These are phyloP conservation scores for Didymosphaeria variabile DNA, from an alignment of 2,329 filamentous ascomycete species.

Conservation along the genomic window DNA sequence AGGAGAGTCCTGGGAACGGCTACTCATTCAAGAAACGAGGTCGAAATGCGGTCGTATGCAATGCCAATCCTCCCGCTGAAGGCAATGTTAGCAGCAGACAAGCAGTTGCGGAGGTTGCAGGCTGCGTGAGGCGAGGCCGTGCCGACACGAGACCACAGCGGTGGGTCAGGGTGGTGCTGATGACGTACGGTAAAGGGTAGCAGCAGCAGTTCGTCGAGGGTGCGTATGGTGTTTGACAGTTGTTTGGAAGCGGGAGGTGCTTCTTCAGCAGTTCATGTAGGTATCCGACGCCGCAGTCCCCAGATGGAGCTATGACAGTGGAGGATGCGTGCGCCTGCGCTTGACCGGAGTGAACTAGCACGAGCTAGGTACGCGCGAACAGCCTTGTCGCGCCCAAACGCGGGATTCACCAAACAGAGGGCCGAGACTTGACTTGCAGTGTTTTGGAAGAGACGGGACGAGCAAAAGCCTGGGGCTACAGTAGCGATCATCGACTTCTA, in stretches of 20 bases:
- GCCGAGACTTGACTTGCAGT: constrained; percentile 3
- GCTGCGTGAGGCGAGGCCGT: constrained; percentile 12
- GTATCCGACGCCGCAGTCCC: constrained; percentile 36
- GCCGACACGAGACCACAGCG: constrained; percentile 25
- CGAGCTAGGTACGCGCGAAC: constrained; percentile 11
- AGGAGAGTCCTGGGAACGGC: constrained; percentile 21
- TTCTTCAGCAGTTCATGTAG: constrained; percentile 32
- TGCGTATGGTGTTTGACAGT: constrained; percentile 1
- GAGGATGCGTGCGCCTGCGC: constrained; percentile 1
- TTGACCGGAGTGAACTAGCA: constrained; percentile 2
- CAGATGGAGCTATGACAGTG: constrained; percentile 33
- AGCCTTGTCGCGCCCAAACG: constrained; percentile 4
- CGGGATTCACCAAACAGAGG: neutral
- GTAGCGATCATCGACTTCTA: constrained; percentile 11
- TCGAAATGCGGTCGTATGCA: constrained; percentile 23
- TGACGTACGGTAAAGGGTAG: constrained; percentile 18
- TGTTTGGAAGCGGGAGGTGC: constrained; percentile 15
- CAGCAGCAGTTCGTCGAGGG: neutral
- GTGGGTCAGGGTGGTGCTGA: constrained; percentile 9
- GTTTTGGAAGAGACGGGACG: neutral
- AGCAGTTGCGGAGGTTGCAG: constrained; percentile 17
- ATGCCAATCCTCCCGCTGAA: constrained; percentile 19
- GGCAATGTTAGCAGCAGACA: constrained; percentile 27
- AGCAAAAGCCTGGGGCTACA: neutral
- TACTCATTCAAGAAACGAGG: constrained; percentile 38